phyloP scores from a whole-genome alignment of 345 rosid species.

The Aurinia saxatilis region DNA sequence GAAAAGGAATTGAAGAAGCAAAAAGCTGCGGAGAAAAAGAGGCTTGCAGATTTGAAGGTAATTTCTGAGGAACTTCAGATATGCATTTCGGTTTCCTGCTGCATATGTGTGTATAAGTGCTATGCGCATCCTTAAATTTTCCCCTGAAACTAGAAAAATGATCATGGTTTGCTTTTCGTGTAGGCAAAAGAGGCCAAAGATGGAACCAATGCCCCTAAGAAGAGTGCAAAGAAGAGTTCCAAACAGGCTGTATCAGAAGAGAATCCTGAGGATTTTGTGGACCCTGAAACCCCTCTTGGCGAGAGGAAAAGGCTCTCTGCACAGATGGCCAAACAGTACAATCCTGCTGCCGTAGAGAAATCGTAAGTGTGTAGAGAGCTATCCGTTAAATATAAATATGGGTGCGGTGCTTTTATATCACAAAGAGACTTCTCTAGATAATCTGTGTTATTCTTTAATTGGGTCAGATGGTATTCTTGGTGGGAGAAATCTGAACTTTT shows the following conservation, averaged over 20 bases:
- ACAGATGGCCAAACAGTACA: conserved; percentile 73
- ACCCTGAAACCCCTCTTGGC: conserved; percentile 67
- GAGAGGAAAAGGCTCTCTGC: conserved; percentile 68
- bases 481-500: conserved; percentile 80
- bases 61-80: not conserved
- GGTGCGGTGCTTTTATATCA: too few species aligned
- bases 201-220: conserved; percentile 39
- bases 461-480: conserved; percentile 82
- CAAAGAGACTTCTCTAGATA: not conserved
- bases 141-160: not conserved
- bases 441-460: not conserved
- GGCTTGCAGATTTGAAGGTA: conserved; percentile 58
- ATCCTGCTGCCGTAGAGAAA: conserved; percentile 60
- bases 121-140: not conserved
- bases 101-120: not conserved
- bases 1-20: conserved; percentile 82
- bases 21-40: conserved; percentile 74
- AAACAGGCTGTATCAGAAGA: conserved; percentile 55
- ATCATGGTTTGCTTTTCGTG: not conserved
- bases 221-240: conserved; percentile 57
- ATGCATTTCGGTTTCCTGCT: not conserved
- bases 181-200: conserved; percentile 57
- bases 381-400: not conserved
- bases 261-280: conserved; percentile 62
- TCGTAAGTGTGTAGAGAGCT: conserved; percentile 44